Evolutionary conservation across 306 rosid species (phyloP).

Genomic region (barrel medic (Medicago truncatula)): MtrunA17r5.0-ANR NC_053049.1:47141501-47142000

Average conservation of each 20-base stretch:
- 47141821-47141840: slow-evolving; percentile 28
- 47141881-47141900: slow-evolving; percentile 18
- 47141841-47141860: slow-evolving; percentile 38
- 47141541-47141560: slow-evolving; percentile 27
- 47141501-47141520: too few species aligned
- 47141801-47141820: slow-evolving; percentile 34
- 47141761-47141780: slow-evolving; percentile 53
- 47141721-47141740: slow-evolving; percentile 40
- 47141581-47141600: neutral
- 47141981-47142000: slow-evolving; percentile 49
- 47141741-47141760: slow-evolving; percentile 37
- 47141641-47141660: slow-evolving; percentile 49
- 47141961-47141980: slow-evolving; percentile 32
- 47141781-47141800: slow-evolving; percentile 7
- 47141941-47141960: neutral
- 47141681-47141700: slow-evolving; percentile 26
- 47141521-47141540: slow-evolving; percentile 5
- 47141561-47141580: neutral
- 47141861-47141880: slow-evolving; percentile 17
- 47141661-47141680: slow-evolving; percentile 51
- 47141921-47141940: neutral
- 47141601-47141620: slow-evolving; percentile 26
- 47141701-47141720: slow-evolving; percentile 51
- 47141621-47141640: slow-evolving; percentile 31
- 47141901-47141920: slow-evolving; percentile 36